Evolutionary conservation across 1,284 basidiomycete genomes (phyloP).

Genomic region (Leccinum fallax): DNA sequence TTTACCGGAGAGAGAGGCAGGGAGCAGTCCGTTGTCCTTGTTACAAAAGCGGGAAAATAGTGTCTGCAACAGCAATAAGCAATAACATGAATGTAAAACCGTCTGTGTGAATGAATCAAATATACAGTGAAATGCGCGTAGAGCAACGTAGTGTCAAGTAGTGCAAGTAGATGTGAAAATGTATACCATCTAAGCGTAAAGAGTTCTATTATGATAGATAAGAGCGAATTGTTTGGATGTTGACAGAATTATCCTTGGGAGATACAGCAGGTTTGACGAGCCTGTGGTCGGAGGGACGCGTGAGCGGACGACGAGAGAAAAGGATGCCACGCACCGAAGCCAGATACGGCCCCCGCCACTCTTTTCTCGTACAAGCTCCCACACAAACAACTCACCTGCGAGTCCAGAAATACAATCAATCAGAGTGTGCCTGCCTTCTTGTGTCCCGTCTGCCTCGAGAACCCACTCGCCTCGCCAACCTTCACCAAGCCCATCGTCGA

Average conservation of each 20-base stretch:
- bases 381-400: constrained; percentile 42
- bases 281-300: constrained; percentile 5
- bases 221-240: constrained; percentile 27
- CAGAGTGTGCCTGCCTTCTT: constrained; percentile 59
- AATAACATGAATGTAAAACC: constrained; percentile 15
- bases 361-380: constrained; percentile 66
- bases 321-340: constrained; percentile 53
- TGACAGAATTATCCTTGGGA: constrained; percentile 21
- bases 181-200: constrained; percentile 24
- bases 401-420: constrained; percentile 53
- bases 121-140: constrained; percentile 21
- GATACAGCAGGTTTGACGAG: constrained; percentile 27
- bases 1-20: not conserved
- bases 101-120: constrained; percentile 2
- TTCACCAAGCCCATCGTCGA: constrained; percentile 50
- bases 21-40: constrained; percentile 1
- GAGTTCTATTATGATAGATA: constrained; percentile 25
- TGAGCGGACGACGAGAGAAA: constrained; percentile 4
- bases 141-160: constrained; percentile 7
- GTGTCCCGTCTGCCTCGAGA: constrained; percentile 72
- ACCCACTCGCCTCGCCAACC: constrained; percentile 79
- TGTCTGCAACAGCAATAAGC: constrained; percentile 23
- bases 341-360: constrained; percentile 60
- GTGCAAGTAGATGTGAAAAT: constrained; percentile 8
- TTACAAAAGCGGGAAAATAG: constrained; percentile 3